These are phyloP conservation scores for Aphanomyces stellatus DNA, from an alignment of 352 stramenopile genomes.

Conservation along the genomic window DNA sequence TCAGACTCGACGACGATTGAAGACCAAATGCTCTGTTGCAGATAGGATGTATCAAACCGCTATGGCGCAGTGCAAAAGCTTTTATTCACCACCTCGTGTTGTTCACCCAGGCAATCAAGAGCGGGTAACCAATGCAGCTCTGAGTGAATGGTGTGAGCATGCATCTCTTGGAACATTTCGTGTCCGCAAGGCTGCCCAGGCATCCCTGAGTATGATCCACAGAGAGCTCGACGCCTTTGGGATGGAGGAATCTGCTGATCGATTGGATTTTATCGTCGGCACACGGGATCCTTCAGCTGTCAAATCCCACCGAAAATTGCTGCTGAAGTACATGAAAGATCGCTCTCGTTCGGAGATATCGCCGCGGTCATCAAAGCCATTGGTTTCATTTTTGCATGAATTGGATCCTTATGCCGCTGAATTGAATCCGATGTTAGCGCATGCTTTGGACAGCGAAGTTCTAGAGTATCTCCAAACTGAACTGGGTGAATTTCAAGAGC, in stretches of 20 bases:
- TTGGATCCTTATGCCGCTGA: constrained; percentile 45
- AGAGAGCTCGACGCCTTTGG: constrained; percentile 18
- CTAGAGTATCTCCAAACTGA: constrained; percentile 36
- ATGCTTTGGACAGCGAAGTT: constrained; percentile 30
- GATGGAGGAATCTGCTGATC: constrained; percentile 11
- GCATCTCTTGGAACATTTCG: constrained; percentile 8
- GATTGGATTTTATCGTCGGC: constrained; percentile 16
- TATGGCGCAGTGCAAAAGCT: background rate
- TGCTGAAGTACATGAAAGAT: constrained; percentile 41
- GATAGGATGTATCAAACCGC: background rate
- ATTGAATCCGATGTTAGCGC: constrained; percentile 36
- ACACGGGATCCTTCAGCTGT: background rate
- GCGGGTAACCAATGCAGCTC: constrained; percentile 3
- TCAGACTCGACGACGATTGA: background rate
- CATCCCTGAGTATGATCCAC: constrained; percentile 3
- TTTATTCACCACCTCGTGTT: constrained; percentile 15
- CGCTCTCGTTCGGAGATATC: background rate
- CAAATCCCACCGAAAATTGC: constrained; percentile 29
- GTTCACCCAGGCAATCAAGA: background rate
- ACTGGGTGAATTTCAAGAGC: constrained; percentile 34
- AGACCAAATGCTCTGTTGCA: background rate
- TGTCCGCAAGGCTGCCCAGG: constrained; percentile 4
- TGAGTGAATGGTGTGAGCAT: constrained; percentile 15
- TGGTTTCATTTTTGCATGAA: constrained; percentile 26
- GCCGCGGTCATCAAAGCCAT: background rate